phyloP scores from a whole-genome alignment of 2,329 filamentous ascomycete species.

The Mollisiaceae sp. region DNA sequence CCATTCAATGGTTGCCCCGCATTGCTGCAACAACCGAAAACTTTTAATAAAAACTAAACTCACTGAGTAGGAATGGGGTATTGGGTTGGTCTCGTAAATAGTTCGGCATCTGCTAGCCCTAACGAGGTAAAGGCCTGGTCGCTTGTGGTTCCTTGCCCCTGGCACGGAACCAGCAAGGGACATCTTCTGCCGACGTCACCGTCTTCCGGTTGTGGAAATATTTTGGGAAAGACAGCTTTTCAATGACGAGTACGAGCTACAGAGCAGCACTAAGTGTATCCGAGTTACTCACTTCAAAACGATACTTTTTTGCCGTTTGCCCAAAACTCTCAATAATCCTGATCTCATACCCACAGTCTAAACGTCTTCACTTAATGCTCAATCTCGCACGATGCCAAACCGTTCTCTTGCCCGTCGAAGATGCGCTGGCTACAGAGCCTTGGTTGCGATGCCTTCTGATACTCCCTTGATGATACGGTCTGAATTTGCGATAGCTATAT shows the following conservation, averaged over 20 bases:
- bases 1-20: too few species aligned
- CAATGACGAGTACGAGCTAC: neutral
- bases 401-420: conserved; percentile 27
- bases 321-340: neutral
- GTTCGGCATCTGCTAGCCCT: neutral
- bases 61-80: too few species aligned
- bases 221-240: neutral
- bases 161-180: neutral
- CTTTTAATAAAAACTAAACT: too few species aligned
- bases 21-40: too few species aligned
- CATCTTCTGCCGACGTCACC: neutral
- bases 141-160: conserved; percentile 8
- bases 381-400: conserved; percentile 41
- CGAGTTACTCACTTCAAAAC: conserved; percentile 34
- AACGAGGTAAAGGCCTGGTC: neutral
- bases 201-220: neutral
- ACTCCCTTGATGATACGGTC: conserved; percentile 22
- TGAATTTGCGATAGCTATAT: conserved; percentile 77
- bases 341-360: neutral
- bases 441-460: conserved; percentile 19
- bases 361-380: conserved; percentile 33
- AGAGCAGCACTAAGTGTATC: conserved; percentile 13
- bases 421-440: conserved; percentile 18
- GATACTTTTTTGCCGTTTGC: conserved; percentile 13
- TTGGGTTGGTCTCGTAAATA: neutral